Evolutionary conservation across 2,329 filamentous ascomycete genomes (phyloP).

Genomic region (Xylariaceae sp.): DNA sequence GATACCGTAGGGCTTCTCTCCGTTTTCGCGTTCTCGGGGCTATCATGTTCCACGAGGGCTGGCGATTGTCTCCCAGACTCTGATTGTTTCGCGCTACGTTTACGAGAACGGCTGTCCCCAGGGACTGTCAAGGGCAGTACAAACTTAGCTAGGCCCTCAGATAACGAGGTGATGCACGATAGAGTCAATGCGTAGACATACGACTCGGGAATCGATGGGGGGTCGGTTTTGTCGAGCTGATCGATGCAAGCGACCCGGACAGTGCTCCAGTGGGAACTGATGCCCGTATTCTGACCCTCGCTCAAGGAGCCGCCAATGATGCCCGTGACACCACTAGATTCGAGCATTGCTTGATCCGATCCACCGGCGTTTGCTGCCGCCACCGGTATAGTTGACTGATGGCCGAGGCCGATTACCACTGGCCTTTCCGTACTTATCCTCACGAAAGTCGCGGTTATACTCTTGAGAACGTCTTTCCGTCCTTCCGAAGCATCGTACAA

Average conservation of each 20-base stretch:
- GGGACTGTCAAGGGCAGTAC: slow-evolving; percentile 87
- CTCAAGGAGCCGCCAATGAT: slow-evolving; percentile 74
- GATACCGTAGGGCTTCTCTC: slow-evolving; percentile 21
- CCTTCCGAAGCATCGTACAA: slow-evolving; percentile 72
- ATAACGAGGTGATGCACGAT: slow-evolving; percentile 83
- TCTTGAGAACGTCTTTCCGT: slow-evolving; percentile 72
- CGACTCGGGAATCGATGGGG: slow-evolving; percentile 80
- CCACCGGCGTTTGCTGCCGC: slow-evolving; percentile 51
- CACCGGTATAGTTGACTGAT: slow-evolving; percentile 79
- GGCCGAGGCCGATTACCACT: slow-evolving; percentile 77
- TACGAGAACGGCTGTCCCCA: slow-evolving; percentile 56
- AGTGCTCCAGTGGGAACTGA: slow-evolving; percentile 88
- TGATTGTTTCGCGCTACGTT: slow-evolving; percentile 38
- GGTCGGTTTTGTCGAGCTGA: slow-evolving; percentile 86
- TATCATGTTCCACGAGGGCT: slow-evolving; percentile 32
- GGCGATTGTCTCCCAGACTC: slow-evolving; percentile 42
- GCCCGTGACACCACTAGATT: slow-evolving; percentile 81
- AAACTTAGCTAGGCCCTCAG: slow-evolving; percentile 89
- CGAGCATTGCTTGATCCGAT: slow-evolving; percentile 80
- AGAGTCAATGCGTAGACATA: slow-evolving; percentile 89
- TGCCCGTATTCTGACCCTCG: slow-evolving; percentile 66
- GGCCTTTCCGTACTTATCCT: slow-evolving; percentile 89
- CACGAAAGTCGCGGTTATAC: slow-evolving; percentile 85
- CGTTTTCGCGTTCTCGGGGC: slow-evolving; percentile 23
- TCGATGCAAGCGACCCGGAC: slow-evolving; percentile 87